Base-by-base conservation (phyloP, 768 basidiomycete genomes). In the Tubosaeta brunneosetosa region DNA sequence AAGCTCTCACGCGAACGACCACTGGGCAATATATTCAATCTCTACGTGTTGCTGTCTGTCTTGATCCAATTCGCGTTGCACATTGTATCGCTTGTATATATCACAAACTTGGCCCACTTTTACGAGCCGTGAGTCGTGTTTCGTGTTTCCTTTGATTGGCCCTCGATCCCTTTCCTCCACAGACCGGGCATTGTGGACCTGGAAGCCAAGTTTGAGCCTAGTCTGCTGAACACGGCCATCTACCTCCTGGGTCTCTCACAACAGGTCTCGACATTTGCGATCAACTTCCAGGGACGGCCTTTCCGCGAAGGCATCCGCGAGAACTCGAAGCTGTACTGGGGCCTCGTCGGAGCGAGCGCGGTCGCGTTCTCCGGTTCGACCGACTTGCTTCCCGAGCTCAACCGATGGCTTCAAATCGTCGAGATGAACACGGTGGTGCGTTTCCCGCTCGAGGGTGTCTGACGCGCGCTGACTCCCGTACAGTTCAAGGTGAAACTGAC, bases 231-330 rank as follows among this genome's bases (percentile, higher is more conserved):
- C 75, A 95, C 94, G 3, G 92, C 94, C 38, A 95, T 99, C 63
- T 99, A 94, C 73, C 83, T 98, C 27, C 78, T 99, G 47, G 88
- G 94, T 49, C 79, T 98, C 34, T 94, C 91, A 2, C 95, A 99
- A 67, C 97, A 99, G 69, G 95, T 99, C 2, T 98, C 95, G 7
- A 98, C 97, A 0, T 98, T 99, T 64, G 86, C 94, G 4, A 93
- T 98, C 74, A 99, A 99, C 75, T 99, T 94, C 81, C 92, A 94
- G 75, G 97, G 97, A 9, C 88, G 97, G 33, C 97, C 97, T 0
- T 99, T 98, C 85, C 86, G 97, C 32, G 97, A 99, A 71, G 93
- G 93, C 34, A 97, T 99, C 65, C 81, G 91, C 3, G 97, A 99
- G 72, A 99, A 99, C 70, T 74, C 85, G 3, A 88, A 93, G n/a